Percentiles rank a stretch among this genome's conserved stretches.
Conservation (phyloP, 2,329 filamentous ascomycete species). For the Aspergillus hortae region DNA sequence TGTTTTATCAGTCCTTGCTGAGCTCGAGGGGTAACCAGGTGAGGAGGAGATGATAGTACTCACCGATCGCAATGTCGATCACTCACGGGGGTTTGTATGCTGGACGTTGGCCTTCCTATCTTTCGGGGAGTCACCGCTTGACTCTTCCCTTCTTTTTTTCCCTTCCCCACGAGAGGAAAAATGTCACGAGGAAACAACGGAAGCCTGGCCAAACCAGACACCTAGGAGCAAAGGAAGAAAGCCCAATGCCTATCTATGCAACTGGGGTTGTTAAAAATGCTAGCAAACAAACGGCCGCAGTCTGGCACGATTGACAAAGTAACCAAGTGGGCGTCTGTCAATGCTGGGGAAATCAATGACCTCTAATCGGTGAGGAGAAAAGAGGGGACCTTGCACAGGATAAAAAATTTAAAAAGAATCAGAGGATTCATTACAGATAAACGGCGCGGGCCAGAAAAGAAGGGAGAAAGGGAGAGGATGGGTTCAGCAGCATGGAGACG, state of each 20-base stretch:
- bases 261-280: background rate
- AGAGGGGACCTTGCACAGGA: background rate
- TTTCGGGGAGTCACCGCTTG: background rate
- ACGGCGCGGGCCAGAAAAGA: constrained; percentile 6
- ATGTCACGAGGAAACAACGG: background rate
- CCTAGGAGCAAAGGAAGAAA: background rate
- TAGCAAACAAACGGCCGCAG: constrained; percentile 11
- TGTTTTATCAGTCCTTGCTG: constrained; percentile 20
- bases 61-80: constrained; percentile 19
- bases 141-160: background rate
- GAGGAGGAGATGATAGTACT: constrained; percentile 16
- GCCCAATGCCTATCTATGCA: constrained; percentile 9
- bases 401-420: background rate
- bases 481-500: constrained; percentile 4
- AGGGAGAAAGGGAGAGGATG: constrained; percentile 4
- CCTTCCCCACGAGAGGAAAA: background rate
- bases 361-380: background rate
- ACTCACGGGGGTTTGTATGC: constrained; percentile 3
- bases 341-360: constrained; percentile 6
- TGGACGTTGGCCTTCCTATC: background rate
- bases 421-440: constrained; percentile 1
- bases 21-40: constrained; percentile 13
- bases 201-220: background rate
- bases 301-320: constrained; percentile 6
- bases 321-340: constrained; percentile 4